Evolutionary conservation across 2,329 filamentous ascomycete species (phyloP), one percentile per base, ranked within the genome.

Genomic region (Huntiella decipiens): DNA sequence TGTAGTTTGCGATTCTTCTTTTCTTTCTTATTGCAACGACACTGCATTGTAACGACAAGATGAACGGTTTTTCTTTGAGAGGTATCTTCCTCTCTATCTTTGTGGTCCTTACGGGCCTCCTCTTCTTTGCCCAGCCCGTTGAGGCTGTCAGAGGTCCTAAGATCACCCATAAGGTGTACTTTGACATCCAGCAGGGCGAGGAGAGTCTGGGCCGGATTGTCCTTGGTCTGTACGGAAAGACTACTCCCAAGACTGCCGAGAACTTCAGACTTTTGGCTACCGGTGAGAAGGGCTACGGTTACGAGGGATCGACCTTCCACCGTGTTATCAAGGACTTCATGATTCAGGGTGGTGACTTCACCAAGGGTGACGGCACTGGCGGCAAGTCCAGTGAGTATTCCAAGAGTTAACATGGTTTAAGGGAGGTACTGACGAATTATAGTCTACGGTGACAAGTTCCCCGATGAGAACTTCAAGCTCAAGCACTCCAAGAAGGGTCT

Each of bases 141-240:
- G 76, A 82, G 55, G 82, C 82, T 46, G 69, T 69, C 54, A 85
- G 88, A 68, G 88, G 91, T 40, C 88, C 85, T 52, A 92, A 91
- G 77, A 88, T 95, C 68, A 95, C 87, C 57, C 71, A 83, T 71
- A 94, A 93, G 77, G 85, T 91, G 64, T 91, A 76, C 71, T 88
- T 92, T 62, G 83, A 91, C 63, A 78, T 92, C 54, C 65, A 71
- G 56, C 77, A 85, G 57, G 84, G 79, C 57, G 83, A 83, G 52
- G 69, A 85, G 63, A 61, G 71, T 41, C 59, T 88, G 37, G 84
- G 84, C 51, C 76, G 80, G 51, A 71, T 92, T 54, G 78, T 84
- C 54, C 74, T 91, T 33, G 84, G 84, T 55, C 77, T 92, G 43
- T 92, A 91, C 60, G 84, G 83, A 65, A 85, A 84, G 71, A 88